Evolutionary conservation across 1,284 basidiomycete genomes (phyloP).

Genomic region (Irpex rosettiformis): DNA sequence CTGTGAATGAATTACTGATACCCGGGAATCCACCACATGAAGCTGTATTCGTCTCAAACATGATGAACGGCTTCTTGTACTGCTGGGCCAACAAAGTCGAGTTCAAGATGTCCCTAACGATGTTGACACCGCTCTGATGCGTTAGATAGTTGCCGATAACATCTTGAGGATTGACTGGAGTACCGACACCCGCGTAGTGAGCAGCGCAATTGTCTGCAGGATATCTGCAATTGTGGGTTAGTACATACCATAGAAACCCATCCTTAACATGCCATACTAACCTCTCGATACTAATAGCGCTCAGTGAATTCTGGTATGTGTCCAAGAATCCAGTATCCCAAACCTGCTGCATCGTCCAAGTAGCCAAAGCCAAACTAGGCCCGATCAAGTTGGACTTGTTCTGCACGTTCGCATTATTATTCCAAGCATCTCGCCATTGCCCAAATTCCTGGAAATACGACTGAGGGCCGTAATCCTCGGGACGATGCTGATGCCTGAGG

Average conservation of each 20-base stretch:
- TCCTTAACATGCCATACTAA: constrained; percentile 22
- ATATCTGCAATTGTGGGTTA: constrained; percentile 30
- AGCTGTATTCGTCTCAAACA: constrained; percentile 55
- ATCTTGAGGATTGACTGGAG: constrained; percentile 39
- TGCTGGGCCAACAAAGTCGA: constrained; percentile 42
- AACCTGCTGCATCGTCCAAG: constrained; percentile 49
- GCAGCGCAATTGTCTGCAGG: constrained; percentile 61
- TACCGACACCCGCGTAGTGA: constrained; percentile 34
- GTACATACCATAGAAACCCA: background rate
- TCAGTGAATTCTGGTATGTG: constrained; percentile 41
- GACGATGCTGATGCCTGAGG: constrained; percentile 26
- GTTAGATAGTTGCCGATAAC: constrained; percentile 54
- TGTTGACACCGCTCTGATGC: constrained; percentile 44
- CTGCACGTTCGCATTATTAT: constrained; percentile 36
- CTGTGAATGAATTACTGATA: constrained; percentile 58
- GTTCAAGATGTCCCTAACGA: constrained; percentile 48
- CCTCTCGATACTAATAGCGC: constrained; percentile 55
- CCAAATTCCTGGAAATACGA: constrained; percentile 52
- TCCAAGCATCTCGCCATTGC: constrained; percentile 37
- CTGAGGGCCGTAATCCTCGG: constrained; percentile 32
- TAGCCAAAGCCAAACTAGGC: constrained; percentile 50
- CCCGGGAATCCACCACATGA: constrained; percentile 79
- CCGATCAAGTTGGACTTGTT: constrained; percentile 52
- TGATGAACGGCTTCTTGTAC: constrained; percentile 42
- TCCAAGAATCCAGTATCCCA: constrained; percentile 59